Evolutionary conservation across 129 eudicot genomes (phyloP), one percentile per base, ranked within the genome.

Genomic region (Helianthus tuberosus): DNA sequence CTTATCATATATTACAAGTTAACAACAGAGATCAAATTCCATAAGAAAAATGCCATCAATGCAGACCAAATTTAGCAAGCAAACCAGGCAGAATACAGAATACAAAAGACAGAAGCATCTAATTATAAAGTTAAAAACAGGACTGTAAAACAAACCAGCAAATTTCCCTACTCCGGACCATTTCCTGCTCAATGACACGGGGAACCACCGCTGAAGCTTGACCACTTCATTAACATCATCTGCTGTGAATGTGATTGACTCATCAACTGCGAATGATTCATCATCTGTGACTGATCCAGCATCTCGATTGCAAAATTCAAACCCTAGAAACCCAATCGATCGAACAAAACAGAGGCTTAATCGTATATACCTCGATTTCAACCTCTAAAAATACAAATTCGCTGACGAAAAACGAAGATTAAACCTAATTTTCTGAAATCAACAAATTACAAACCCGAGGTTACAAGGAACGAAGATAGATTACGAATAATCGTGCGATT

Each of bases 221-320:
- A 55, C 62, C 62, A 55, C 62, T 55, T 55, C 62, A 29, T 79
- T 53, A 77, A 39, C 46, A 39, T 39, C 8, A 39, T 39, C 77
- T 73, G 75, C 58, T 80, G 86, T 23, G 75, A 58, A 62, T 75
- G 87, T 10, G 87, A 65, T 47, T 57, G 84, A 71, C 71, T 69
- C 81, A 77, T 80, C 78, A 72, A 69, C 78, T 74, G 67, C 47
- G 73, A 8, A 59, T 70, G 82, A 76, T 76, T 57, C 69, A 29
- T 81, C 64, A 77, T 78, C 77, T 57, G 71, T 3, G 53, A 25
- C 62, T 67, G 71, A 66, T 73, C 79, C 6, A 58, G 41, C 71
- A 79, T 79, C 72, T 55, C 38, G 25, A 39, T 59, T 2, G 20
- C 53, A 38, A 25, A 17, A 1, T 60, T 15, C 17, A 16, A 78